A percentile compares a stretch with the other conserved stretches of the same genome.
Conservation (phyloP, 1,139 yeast genomes). For the Taphrina sp. region DNA sequence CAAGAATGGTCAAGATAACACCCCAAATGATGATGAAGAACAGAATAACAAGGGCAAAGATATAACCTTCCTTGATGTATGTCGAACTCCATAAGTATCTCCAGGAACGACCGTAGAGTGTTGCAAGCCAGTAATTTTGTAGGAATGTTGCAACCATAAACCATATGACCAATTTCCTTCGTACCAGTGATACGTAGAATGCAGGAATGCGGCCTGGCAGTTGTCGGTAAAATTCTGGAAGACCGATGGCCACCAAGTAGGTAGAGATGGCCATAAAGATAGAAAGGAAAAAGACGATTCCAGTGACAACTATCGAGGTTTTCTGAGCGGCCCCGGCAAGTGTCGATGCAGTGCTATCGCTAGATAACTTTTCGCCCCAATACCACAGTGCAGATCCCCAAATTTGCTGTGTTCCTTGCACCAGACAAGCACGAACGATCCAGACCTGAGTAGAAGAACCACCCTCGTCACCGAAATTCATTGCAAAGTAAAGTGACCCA, state of each 20-base stretch:
- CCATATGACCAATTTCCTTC: conserved; percentile 34
- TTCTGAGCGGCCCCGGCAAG: conserved; percentile 30
- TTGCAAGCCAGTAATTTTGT: conserved; percentile 35
- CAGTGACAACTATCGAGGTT: conserved; percentile 29
- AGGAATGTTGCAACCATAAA: conserved; percentile 32
- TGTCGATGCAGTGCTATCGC: conserved; percentile 19
- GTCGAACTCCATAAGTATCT: conserved; percentile 33
- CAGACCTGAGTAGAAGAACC: conserved; percentile 30
- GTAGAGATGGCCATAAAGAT: conserved; percentile 13
- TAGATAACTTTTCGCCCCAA: conserved; percentile 33
- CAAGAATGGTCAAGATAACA: conserved; percentile 15
- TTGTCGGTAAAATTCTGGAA: conserved; percentile 34
- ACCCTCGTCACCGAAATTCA: conserved; percentile 36
- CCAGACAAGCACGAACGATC: conserved; percentile 34
- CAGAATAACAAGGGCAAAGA: conserved; percentile 25
- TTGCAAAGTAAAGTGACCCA: conserved; percentile 33
- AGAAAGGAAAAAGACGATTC: conserved; percentile 30
- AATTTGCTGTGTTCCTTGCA: conserved; percentile 34
- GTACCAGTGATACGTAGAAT: conserved; percentile 32
- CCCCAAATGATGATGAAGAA: conserved; percentile 34
- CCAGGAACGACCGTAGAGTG: conserved; percentile 34
- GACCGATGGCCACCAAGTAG: conserved; percentile 28
- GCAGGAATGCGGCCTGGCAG: conserved; percentile 35
- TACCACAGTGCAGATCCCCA: conserved; percentile 36
- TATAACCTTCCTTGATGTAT: conserved; percentile 21